These are phyloP conservation scores for Coccomyxa sp. DNA, from an alignment of 139 green algal genomes.

Conservation along the genomic window DNA sequence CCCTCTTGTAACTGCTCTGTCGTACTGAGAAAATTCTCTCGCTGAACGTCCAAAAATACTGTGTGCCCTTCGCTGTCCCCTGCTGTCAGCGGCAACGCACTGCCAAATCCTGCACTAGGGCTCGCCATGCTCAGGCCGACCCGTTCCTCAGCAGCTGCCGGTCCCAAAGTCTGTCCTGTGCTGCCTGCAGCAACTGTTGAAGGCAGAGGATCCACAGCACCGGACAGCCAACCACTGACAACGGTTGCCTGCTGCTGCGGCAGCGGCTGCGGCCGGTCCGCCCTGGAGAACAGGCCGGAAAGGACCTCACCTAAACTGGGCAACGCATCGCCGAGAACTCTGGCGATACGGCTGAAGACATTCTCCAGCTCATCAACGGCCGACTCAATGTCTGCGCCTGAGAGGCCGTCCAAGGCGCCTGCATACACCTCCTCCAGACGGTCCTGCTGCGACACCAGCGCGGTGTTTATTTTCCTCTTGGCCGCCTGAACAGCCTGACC, in stretches of 20 bases:
- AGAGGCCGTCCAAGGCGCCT: conserved; percentile 18
- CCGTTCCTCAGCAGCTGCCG: not conserved
- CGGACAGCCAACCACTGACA: not conserved
- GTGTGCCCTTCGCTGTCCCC: not conserved
- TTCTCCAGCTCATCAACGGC: conserved; percentile 17
- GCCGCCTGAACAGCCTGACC: too few relatives aligned
- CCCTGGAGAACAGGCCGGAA: too few relatives aligned
- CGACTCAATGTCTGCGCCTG: conserved; percentile 3
- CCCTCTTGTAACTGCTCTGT: too few relatives aligned
- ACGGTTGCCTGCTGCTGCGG: too few relatives aligned
- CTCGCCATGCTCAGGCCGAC: not conserved
- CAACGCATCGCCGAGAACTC: not conserved
- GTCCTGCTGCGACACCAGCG: conserved; percentile 2
- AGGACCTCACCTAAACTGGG: not conserved
- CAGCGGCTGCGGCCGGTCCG: too few relatives aligned
- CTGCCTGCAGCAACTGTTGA: not conserved
- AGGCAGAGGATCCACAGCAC: not conserved
- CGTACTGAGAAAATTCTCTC: too few relatives aligned
- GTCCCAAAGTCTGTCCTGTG: not conserved
- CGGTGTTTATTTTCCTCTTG: not conserved
- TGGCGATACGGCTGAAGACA: not conserved
- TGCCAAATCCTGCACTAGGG: not conserved
- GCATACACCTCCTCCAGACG: conserved; percentile 9
- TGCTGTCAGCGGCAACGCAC: not conserved
- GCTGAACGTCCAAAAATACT: too few relatives aligned